Percentiles rank a stretch among this genome's conserved stretches.
Conservation (phyloP, 108 stramenopile species). For the Nitzschia inconspicua region DNA sequence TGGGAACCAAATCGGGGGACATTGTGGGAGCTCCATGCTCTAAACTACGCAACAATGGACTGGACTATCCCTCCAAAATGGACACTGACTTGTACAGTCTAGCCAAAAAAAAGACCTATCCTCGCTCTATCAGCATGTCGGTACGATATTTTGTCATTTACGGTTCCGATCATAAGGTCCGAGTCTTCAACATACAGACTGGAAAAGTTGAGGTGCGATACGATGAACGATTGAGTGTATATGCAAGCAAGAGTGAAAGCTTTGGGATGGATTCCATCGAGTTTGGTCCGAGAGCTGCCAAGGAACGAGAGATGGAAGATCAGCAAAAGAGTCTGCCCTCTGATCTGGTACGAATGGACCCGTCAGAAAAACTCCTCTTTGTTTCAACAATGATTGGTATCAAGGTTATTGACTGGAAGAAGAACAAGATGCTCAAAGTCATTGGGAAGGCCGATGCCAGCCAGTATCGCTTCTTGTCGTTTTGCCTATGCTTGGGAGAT, state of each 20-base stretch:
- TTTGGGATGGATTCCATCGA: constrained; percentile 86
- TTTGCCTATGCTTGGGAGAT: constrained; percentile 85
- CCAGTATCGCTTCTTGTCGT: constrained; percentile 75
- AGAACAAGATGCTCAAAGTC: constrained; percentile 70
- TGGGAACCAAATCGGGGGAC: constrained; percentile 5
- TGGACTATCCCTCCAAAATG: constrained; percentile 68
- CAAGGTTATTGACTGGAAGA: constrained; percentile 88
- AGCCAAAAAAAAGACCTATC: constrained; percentile 82
- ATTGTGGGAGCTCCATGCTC: constrained; percentile 30
- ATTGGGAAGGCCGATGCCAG: constrained; percentile 87
- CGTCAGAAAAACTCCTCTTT: constrained; percentile 81
- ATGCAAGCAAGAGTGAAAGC: constrained; percentile 41
- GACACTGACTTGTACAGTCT: constrained; percentile 92
- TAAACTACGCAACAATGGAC: constrained; percentile 18
- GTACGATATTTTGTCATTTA: constrained; percentile 68
- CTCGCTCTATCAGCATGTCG: constrained; percentile 54
- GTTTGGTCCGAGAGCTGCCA: constrained; percentile 83
- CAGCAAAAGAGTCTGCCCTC: constrained; percentile 9
- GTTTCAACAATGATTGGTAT: constrained; percentile 90
- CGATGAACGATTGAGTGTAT: constrained; percentile 84
- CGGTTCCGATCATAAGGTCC: constrained; percentile 78
- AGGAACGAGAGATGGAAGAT: constrained; percentile 87
- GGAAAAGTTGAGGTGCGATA: constrained; percentile 83
- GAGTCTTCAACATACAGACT: constrained; percentile 72
- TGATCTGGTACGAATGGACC: constrained; percentile 72